Evolutionary conservation across 2,329 filamentous ascomycete genomes (phyloP), one percentile per base, ranked within the genome.

Genomic region (Colletotrichum cordylinicola): DNA sequence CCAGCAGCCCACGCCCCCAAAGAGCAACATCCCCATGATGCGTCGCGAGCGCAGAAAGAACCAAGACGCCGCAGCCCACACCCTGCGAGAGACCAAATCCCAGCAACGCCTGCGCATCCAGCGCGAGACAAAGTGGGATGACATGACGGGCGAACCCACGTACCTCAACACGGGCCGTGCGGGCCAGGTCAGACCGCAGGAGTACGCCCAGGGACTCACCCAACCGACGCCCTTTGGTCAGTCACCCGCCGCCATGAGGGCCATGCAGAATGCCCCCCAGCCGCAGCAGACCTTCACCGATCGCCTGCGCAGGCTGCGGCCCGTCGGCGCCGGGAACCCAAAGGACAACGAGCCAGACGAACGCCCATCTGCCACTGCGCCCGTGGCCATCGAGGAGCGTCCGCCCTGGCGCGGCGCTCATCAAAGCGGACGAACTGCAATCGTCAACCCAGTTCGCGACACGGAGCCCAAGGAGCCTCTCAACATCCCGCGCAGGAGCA

Each of bases 321-420:
- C 79, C 31, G 81, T 79, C 39, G 78, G 76, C n/a, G 43, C 43
- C n/a, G 75, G 67, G 27, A 64, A 13, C 27, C 52, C 67, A 21
- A 52, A 52, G n/a, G 43, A 52, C 43, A 18, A 52, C 18, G 33
- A 77, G 66, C 52, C 43, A 31, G 21, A 55, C 15, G 56, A 72
- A 79, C 31, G 77, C 81, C 70, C 76, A 78, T n/a, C 79, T 80
- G 27, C 77, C 78, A 8, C 79, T 21, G 71, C 67, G 10, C 67
- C 74, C 21, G 62, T 62, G 15, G 29, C 75, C 75, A 55, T 86
- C 69, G 86, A 88, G 31, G 86, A 81, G 67, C 87, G 88, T 27
- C 91, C 92, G 7, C 88, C 92, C 73, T 96, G 94, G 94, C 93
- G 92, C 79, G 94, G 94, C 21, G 91, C 92, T 48, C 94, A 94